These are phyloP conservation scores for Magnusiomyces paraingens DNA, from an alignment of 1,139 yeast species.

Conservation along the genomic window DNA sequence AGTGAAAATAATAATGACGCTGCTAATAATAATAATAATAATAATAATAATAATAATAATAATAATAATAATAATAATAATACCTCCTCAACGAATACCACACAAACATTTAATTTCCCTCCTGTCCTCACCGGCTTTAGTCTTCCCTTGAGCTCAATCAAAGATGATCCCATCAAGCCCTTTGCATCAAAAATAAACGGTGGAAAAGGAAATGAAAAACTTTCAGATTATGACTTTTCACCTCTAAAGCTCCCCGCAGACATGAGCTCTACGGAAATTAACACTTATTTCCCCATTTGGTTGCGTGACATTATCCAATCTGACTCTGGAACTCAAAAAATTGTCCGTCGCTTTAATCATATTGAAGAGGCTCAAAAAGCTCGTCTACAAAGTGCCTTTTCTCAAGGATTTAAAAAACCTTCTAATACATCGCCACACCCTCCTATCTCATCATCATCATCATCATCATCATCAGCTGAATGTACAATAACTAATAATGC, in stretches of 20 bases:
- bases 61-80: slow-evolving; percentile 4
- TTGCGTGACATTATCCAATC: slow-evolving; percentile 27
- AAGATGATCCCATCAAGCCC: slow-evolving; percentile 25
- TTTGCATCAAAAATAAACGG: slow-evolving; percentile 24
- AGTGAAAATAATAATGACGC: background rate
- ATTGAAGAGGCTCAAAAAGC: slow-evolving; percentile 36
- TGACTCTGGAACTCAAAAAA: slow-evolving; percentile 27
- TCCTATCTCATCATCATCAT: background rate
- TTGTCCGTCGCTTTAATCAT: slow-evolving; percentile 34
- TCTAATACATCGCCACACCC: slow-evolving; percentile 2
- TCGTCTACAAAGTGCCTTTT: slow-evolving; percentile 31
- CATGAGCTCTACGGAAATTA: slow-evolving; percentile 12
- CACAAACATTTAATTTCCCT: slow-evolving; percentile 16
- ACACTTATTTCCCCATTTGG: slow-evolving; percentile 33
- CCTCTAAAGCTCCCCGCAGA: slow-evolving; percentile 21
- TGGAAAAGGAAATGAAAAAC: slow-evolving; percentile 14
- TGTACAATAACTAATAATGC: background rate
- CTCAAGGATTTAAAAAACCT: slow-evolving; percentile 19
- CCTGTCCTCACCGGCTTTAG: slow-evolving; percentile 28
- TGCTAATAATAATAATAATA: background rate
- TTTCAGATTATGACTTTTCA: slow-evolving; percentile 18
- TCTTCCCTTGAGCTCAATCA: slow-evolving; percentile 22
- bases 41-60: background rate
- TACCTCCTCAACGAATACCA: background rate
- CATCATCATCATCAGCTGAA: slow-evolving; percentile 8